Evolutionary conservation across 2,329 filamentous ascomycete genomes (phyloP), one percentile per base, ranked within the genome.

Genomic region (Alternaria sp.): DNA sequence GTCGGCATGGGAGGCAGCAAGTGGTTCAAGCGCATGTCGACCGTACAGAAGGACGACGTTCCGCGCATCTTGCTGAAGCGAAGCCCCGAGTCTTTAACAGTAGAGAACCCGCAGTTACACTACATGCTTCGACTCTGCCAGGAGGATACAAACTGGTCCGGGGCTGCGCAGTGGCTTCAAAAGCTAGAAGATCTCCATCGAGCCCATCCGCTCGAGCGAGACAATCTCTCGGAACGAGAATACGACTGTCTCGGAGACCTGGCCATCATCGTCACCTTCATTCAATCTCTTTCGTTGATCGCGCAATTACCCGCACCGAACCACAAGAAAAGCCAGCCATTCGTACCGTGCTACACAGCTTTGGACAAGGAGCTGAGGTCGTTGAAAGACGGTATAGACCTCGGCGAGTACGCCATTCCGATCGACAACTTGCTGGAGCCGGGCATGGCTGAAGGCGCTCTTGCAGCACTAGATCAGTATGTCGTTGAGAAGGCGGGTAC

Each of bases 71-170:
- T 62, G 1, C 73, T 85, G 63, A 86, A 83, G 46, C 75, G 70
- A 15, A 81, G 82, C 2, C 81, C 81, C 0, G 81, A 83, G 1
- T 68, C 75, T 2, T 65, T 86, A 3, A 80, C 77, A 1, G 65
- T 73, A 10, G 59, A 60, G 23, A 68, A 73, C 23, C 78, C 81
- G 2, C 81, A 83, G 28, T 70, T 85, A 4, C 77, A 83, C 57
- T 83, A 82, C 62, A 68, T 86, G 19, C 70, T 86, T 6, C 81
- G 79, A 3, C 81, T 86, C 2, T 86, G 83, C 54, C 79, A 83
- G 7, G 55, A 72, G 0, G 77, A 81, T 1, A 81, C 75, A 0
- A 80, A 69, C 6, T 73, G 78, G 8, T 21, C 70, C 0, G 77
- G 80, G 12, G 79, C 83, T 1, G 64, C 76, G 3, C 67, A 80